These are phyloP conservation scores for Pseudopyrenochaeta lycopersici DNA, from an alignment of 2,329 filamentous ascomycete species.

Conservation along the genomic window DNA sequence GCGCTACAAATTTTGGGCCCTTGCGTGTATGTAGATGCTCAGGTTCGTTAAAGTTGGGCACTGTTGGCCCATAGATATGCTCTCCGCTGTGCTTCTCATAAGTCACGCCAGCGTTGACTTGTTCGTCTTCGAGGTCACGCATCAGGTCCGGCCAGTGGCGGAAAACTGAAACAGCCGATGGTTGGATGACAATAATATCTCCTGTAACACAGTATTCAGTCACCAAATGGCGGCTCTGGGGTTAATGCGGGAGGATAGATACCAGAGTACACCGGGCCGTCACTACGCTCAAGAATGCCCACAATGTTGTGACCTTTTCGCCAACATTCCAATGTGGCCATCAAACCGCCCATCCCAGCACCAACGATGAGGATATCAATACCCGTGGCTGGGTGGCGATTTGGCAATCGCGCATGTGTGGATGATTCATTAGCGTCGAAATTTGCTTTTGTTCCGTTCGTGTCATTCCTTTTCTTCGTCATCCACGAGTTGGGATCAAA, in stretches of 20 bases:
- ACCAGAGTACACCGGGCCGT: constrained; percentile 9
- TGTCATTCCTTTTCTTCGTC: background rate
- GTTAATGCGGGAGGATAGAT: background rate
- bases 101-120: constrained; percentile 57
- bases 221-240: background rate
- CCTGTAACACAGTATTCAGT: constrained; percentile 38
- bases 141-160: constrained; percentile 60
- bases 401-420: background rate
- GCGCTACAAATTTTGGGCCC: constrained; percentile 1
- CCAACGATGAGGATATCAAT: constrained; percentile 37
- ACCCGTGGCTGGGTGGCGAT: constrained; percentile 40
- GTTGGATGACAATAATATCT: constrained; percentile 65
- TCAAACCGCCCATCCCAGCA: constrained; percentile 33
- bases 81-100: constrained; percentile 56
- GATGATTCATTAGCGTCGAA: background rate
- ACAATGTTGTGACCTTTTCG: constrained; percentile 37
- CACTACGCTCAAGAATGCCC: constrained; percentile 45
- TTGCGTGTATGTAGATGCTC: constrained; percentile 1
- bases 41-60: constrained; percentile 3
- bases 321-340: constrained; percentile 31
- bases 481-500: constrained; percentile 2
- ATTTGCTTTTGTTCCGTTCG: background rate
- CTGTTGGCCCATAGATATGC: constrained; percentile 33
- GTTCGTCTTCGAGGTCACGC: constrained; percentile 57
- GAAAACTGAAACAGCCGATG: constrained; percentile 60